Evolutionary conservation across 2,329 filamentous ascomycete species (phyloP), one percentile per base, ranked within the genome.

Genomic region (Colletotrichum camelliae): DNA sequence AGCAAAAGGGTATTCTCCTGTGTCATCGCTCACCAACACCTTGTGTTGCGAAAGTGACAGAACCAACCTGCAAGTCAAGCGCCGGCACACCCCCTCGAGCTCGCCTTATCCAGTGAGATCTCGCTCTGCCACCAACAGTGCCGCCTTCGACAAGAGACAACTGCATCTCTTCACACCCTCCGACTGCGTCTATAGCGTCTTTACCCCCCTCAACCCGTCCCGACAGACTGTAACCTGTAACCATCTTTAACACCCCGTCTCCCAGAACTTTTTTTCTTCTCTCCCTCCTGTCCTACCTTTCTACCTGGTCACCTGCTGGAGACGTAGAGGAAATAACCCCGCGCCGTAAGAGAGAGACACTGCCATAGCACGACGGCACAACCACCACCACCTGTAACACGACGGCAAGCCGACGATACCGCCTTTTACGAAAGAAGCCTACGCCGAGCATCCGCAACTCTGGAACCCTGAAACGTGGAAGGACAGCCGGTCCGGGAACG

Each of bases 1-100:
- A 76, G 58, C 58, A 68, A 73, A 64, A 62, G 57, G 64, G 33
- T 27, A 29, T 64, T 72, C 67, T 65, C 61, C 62, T 10, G 29
- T 65, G 13, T 64, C 31, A 57, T 31, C 6, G 39, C 39, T 57
- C 52, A 66, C 43, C 43, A 52, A 52, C 37, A 65, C 62, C 15
- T 33, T 58, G 64, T 60, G 70, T 69, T 48, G 65, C 48, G 10
- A 65, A 39, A 68, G 52, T 62, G 58, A 27, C 64, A 77, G 48
- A 79, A 66, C 60, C 78, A 77, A 79, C 77, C 81, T 81, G 81
- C 82, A 81, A 80, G 71, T 82, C 83, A 85, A 85, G 84, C 84
- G 84, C 84, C 82, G 78, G 78, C 76, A 78, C 80, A 80, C 77
- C 76, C 73, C 69, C 71, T 77, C 60, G 35, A 68, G 67, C 35